Percentiles rank a stretch among this genome's conserved stretches.
Conservation (phyloP, 2,329 filamentous ascomycete genomes). For the Epicoccum sorghinum region DNA sequence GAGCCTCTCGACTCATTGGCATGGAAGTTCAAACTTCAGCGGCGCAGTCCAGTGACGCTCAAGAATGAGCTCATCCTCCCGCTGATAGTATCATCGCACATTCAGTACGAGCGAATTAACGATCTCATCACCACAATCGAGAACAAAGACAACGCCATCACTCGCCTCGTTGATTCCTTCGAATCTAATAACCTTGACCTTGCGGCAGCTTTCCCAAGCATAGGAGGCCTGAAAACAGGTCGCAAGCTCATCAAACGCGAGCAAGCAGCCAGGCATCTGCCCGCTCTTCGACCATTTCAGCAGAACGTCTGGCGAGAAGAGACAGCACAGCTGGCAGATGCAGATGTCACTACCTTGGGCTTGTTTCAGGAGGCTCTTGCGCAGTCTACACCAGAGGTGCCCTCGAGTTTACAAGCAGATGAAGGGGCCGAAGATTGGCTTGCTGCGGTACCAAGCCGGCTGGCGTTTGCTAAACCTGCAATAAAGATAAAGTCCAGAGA, state of each 20-base stretch:
- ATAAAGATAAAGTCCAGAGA: constrained; percentile 19
- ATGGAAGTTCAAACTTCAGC: constrained; percentile 68
- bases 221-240: constrained; percentile 53
- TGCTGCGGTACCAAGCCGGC: constrained; percentile 19
- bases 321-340: constrained; percentile 31
- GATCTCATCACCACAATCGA: constrained; percentile 57
- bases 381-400: constrained; percentile 35
- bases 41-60: constrained; percentile 49
- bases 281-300: constrained; percentile 62
- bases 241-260: constrained; percentile 55
- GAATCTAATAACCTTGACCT: constrained; percentile 63
- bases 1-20: constrained; percentile 65
- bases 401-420: constrained; percentile 27
- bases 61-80: constrained; percentile 60
- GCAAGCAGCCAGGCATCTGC: constrained; percentile 60
- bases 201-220: constrained; percentile 62
- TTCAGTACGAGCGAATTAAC: constrained; percentile 55
- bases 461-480: constrained; percentile 15
- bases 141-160: constrained; percentile 65
- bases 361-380: constrained; percentile 44
- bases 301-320: constrained; percentile 52
- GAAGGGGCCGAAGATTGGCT: constrained; percentile 31
- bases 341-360: constrained; percentile 35
- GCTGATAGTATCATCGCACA: constrained; percentile 56
- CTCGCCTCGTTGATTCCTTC: constrained; percentile 64